Base-by-base conservation (phyloP, 495 filamentous ascomycete species). In the Penicillium mononematosum region DNA sequence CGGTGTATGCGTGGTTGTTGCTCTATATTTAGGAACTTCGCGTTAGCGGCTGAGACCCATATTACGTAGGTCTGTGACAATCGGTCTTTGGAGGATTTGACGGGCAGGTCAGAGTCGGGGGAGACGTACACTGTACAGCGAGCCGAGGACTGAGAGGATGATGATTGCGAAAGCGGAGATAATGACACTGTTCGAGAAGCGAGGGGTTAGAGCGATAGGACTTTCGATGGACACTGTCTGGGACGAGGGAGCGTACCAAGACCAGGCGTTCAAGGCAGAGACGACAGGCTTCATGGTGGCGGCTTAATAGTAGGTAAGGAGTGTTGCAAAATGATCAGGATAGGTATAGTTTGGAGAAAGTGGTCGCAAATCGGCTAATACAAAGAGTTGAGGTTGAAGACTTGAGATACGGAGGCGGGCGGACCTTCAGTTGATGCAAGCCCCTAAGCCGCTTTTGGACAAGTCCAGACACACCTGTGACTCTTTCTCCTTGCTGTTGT, bases 201-300 rank as follows among this genome's bases (percentile, higher is more conserved):
- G 19, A 53, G 11, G 36, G 31, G 57, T 69, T 57, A 66, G 66
- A 50, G 22, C 17, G 43, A 44, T n/a, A 31, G 36, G 17, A 27
- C 38, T 22, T 12, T 34, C 11, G 48, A 29, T 34, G 42, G n/a
- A 43, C 52, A 49, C 31, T 27, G 9, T 22, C 10, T 17, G 55
- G 46, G 44, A 50, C 70, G 56, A 39, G 20, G 53, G 36, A 31
- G 42, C 56, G 16, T 78, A 96, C 91, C 92, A 96, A 75, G 86
- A 90, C 91, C 91, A 96, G 69, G 92, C 92, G 77, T 95, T 92
- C 79, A 94, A 77, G 55, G 89, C 84, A 61, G 89, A 88, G 47
- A 96, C 88, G 67, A 96, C 77, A 53, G 92, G 92, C 85, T 96
- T 96, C 90, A 96, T 96, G 62, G 62, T 88, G 81, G 72, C 59